phyloP scores from a whole-genome alignment of 306 rosid species.

The Castanea mollissima region DNA sequence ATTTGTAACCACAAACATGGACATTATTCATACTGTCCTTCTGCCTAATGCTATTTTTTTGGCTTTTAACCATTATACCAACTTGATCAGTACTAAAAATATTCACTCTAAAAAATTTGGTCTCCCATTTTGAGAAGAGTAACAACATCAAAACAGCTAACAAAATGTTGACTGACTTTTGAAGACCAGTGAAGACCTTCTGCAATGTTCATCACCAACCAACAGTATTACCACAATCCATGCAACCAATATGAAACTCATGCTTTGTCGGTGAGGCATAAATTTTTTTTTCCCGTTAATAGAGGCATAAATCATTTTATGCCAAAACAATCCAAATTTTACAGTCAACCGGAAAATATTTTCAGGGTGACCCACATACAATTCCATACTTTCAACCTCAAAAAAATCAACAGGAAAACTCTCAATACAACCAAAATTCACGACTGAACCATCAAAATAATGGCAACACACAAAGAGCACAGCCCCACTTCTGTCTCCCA shows the following conservation, averaged over 20 bases:
- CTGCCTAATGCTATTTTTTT: not conserved
- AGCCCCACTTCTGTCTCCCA: too few relatives aligned
- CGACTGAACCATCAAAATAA: too few relatives aligned
- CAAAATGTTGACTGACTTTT: not conserved
- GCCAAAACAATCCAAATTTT: too few relatives aligned
- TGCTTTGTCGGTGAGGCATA: too few relatives aligned
- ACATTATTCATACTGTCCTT: not conserved
- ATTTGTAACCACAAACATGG: not conserved
- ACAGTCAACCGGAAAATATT: too few relatives aligned
- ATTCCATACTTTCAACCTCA: too few relatives aligned
- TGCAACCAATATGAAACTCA: not conserved
- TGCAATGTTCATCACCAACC: not conserved
- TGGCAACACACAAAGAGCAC: too few relatives aligned
- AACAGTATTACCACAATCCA: not conserved
- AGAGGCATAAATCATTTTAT: too few relatives aligned
- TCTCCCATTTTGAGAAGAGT: not conserved
- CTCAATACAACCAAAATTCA: too few relatives aligned
- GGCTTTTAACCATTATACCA: not conserved
- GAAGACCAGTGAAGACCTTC: not conserved
- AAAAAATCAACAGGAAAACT: too few relatives aligned
- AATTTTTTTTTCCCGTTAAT: too few relatives aligned
- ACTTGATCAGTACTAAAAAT: not conserved
- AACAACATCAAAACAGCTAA: not conserved
- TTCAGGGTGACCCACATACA: too few relatives aligned
- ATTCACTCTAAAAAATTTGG: not conserved